These are phyloP conservation scores for Passalora sequoiae DNA, from an alignment of 2,329 filamentous ascomycete genomes.

Conservation along the genomic window DNA sequence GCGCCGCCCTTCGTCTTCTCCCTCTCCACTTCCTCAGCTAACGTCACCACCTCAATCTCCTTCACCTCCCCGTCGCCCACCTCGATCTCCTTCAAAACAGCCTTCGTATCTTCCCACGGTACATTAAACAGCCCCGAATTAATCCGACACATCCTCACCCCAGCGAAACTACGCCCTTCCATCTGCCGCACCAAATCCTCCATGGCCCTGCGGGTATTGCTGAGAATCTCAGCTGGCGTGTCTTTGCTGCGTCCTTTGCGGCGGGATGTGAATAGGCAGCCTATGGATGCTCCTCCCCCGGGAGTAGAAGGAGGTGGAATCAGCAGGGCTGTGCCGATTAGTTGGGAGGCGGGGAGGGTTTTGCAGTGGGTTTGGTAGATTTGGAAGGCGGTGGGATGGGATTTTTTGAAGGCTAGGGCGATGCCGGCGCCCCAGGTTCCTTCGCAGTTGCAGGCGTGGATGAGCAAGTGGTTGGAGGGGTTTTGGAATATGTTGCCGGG, in stretches of 20 bases:
- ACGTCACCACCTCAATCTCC: conserved; percentile 23
- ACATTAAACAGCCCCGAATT: conserved; percentile 56
- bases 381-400: conserved; percentile 49
- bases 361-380: conserved; percentile 48
- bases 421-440: conserved; percentile 58
- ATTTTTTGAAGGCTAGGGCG: conserved; percentile 46
- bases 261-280: conserved; percentile 55
- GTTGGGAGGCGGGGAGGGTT: conserved; percentile 26
- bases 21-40: no score
- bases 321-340: conserved; percentile 47
- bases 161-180: conserved; percentile 4
- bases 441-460: conserved; percentile 57
- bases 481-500: conserved; percentile 51
- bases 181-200: conserved; percentile 42
- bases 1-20: no score
- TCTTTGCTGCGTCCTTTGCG: conserved; percentile 45
- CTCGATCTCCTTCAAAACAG: conserved; percentile 39
- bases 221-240: conserved; percentile 42
- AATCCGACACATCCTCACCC: conserved; percentile 33
- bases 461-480: conserved; percentile 46
- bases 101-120: conserved; percentile 48
- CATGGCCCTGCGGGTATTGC: conserved; percentile 47
- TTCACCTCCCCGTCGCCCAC: conserved; percentile 23
- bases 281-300: no score
- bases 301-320: no score